Base-by-base conservation (phyloP, 371 early-diverging fungal species). In the Globomyces sp. region DNA sequence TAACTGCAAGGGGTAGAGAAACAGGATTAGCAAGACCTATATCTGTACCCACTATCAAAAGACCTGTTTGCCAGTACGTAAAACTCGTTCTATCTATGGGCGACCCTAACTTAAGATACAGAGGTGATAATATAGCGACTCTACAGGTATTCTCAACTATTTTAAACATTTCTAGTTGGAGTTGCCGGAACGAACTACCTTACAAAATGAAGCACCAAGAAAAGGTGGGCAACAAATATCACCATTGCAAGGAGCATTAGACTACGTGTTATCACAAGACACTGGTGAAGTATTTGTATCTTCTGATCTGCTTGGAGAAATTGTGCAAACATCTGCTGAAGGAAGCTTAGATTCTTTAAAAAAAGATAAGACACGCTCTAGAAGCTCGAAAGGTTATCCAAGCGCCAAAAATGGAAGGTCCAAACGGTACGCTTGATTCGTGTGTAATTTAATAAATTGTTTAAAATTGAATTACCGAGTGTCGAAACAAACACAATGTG, bases 21-120 rank as follows among this genome's bases (percentile, higher is more conserved):
- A 74, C 70, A 60, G 71, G 74, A 63, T 66, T 77, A 1, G 64
- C 67, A 44, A 48, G 80, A 39, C 84, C 82, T 8, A 45, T 58
- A 2, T 73, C 80, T 2, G 41, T 73, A 0, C 58, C 69, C 10
- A 60, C 67, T 4, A 40, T 71, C 51, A 75, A 68, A 44, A 36
- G 80, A 52, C 80, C 84, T 11, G 63, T 78, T 1, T 79, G 67
- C 59, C 75, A 80, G 63, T 81, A 75, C 61, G 77, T 79, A n/a
- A 72, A 71, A 58, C 69, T 70, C 13, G 57, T 72, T 58, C 77
- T 81, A 63, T 42, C 63, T 9, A 44, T 76, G 60, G 69, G 75
- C 24, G 76, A 77, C 45, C 61, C 62, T 24, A 72, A 67, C 24
- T 69, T 71, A 36, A 65, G 81, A 55, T 83, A 77, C 58, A 47